Evolutionary conservation across 192 early-diverging fungal genomes (phyloP).

Genomic region (Podila epigama): DNA sequence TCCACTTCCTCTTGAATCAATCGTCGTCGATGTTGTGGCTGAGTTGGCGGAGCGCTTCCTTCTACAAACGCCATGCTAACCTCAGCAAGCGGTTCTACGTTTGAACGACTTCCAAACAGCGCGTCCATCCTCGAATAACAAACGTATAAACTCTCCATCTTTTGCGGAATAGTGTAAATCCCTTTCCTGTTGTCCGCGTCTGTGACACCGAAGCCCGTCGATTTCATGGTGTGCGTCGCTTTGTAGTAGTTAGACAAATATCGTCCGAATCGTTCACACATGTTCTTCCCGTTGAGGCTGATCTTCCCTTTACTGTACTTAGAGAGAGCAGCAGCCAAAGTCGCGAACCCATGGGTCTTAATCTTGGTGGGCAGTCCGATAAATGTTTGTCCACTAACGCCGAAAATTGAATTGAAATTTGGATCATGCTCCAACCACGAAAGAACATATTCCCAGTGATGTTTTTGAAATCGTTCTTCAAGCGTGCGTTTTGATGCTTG

Average conservation of each 20-base stretch:
- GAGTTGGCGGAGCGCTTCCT: neutral
- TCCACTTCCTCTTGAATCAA: constrained; percentile 1
- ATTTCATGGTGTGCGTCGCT: neutral
- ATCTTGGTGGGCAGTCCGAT: neutral
- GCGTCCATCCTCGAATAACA: constrained; percentile 24
- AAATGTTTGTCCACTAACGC: neutral
- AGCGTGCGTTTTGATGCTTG: too few species aligned
- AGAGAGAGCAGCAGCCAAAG: neutral
- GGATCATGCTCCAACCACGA: constrained; percentile 12
- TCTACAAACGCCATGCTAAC: neutral
- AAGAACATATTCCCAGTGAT: constrained; percentile 14
- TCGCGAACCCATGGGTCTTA: neutral
- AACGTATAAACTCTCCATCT: constrained; percentile 16
- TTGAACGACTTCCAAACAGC: constrained; percentile 3
- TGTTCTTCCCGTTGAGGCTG: constrained; percentile 3
- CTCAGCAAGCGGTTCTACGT: neutral
- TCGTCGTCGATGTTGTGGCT: neutral
- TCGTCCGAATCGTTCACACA: constrained; percentile 12
- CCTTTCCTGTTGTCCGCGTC: constrained; percentile 11
- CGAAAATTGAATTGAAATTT: constrained; percentile 12
- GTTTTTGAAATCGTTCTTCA: neutral
- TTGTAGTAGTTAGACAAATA: constrained; percentile 1
- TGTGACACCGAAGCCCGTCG: constrained; percentile 6
- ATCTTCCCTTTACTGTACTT: constrained; percentile 14
- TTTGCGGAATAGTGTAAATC: constrained; percentile 1